Evolutionary conservation across 345 rosid genomes (phyloP), one percentile per base, ranked within the genome.

Genomic region (Diplotaxis tenuifolia): DNA sequence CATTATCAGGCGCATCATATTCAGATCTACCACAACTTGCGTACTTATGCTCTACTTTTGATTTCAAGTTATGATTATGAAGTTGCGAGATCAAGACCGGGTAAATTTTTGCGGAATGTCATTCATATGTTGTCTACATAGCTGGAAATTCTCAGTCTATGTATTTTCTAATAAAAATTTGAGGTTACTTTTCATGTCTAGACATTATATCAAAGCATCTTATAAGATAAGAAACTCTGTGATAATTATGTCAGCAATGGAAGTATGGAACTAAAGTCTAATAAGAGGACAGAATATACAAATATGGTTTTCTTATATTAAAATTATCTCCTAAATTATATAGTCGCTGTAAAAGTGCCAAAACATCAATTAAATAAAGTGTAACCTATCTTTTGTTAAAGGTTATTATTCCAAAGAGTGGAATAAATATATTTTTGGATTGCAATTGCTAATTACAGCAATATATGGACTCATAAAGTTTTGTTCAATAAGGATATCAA

Each of bases 351-450:
- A 53, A 11, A 1, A 47, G 16, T 47, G 53, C 53, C 50, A 32
- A 58, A 74, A 32, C 25, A 49, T 47, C 16, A 6, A 28, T 6
- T 16, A 58, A 58, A 22, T 67, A 59, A 49, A 58, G 40, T 16
- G 59, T 42, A 38, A 49, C 12, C 52, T 54, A 60, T 59, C 59
- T 58, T 42, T 67, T n/a, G 61, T 32, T 58, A 67, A 74, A 67
- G 31, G 29, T 59, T 58, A 47, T 47, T 15, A 47, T 67, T 49
- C 20, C 28, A 47, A 31, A 57, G 53, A 47, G 38, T 67, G 62
- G 67, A 15, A 23, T 27, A 36, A 32, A 12, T 29, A 7, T 47
- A 47, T 21, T 0, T 58, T 67, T 66, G 72, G 54, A 32, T 47
- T n/a, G 56, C 53, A 15, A 22, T 58, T 66, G 59, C 23, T 15